These are phyloP conservation scores for Straminergon stramineum DNA, from an alignment of 225 moss, liverwort and hornwort genomes.

Conservation along the genomic window DNA sequence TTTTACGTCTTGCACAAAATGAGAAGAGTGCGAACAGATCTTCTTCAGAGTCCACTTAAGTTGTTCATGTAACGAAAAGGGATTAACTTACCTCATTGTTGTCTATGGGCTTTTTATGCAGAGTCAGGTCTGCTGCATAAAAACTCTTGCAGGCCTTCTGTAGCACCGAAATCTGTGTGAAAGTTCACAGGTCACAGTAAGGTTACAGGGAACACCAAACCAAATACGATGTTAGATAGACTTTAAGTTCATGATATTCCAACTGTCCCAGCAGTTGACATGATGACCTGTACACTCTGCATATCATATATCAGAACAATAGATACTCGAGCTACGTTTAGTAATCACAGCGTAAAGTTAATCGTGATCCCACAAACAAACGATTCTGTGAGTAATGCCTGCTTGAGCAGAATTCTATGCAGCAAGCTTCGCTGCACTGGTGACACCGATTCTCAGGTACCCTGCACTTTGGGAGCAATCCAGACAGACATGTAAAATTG, in stretches of 20 bases:
- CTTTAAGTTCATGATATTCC: neutral
- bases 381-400: conserved; percentile 14
- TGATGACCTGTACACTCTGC: neutral
- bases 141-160: conserved; percentile 6
- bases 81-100: neutral
- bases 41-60: neutral
- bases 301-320: neutral
- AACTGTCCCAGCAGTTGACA: neutral
- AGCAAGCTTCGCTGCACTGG: conserved; percentile 22
- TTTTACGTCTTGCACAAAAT: neutral
- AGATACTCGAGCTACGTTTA: neutral
- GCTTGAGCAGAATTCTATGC: conserved; percentile 35
- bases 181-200: neutral
- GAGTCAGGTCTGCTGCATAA: conserved; percentile 1
- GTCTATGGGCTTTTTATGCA: neutral
- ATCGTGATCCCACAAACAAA: neutral
- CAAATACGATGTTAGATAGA: neutral
- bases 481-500: neutral
- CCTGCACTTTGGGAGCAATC: conserved; percentile 12
- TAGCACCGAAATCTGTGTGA: conserved; percentile 20
- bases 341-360: neutral
- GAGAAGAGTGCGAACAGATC: neutral
- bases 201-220: neutral
- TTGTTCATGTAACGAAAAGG: neutral
- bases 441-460: conserved; percentile 4